These are phyloP conservation scores for Triticum turgidum DNA, from an alignment of 176 grass and related monocot species.

Conservation along the genomic window DNA sequence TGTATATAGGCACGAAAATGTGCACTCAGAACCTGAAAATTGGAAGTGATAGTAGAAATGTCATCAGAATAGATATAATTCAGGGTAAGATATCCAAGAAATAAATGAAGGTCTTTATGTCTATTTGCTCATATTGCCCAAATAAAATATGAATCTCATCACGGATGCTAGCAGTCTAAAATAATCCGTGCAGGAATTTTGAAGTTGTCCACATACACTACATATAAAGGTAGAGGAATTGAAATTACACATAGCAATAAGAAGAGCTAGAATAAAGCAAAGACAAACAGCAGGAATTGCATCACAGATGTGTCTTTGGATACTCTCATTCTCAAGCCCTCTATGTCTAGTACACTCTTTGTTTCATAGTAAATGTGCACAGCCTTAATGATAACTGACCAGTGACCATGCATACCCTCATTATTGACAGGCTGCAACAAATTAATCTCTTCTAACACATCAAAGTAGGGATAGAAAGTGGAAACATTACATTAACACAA, in stretches of 20 bases:
- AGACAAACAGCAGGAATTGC: neutral
- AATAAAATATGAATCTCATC: neutral
- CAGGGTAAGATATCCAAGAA: slow-evolving; percentile 3
- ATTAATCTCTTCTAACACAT: neutral
- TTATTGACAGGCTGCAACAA: neutral
- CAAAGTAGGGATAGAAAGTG: neutral
- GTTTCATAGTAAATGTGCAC: neutral
- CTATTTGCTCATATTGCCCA: slow-evolving; percentile 11
- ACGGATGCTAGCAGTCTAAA: neutral
- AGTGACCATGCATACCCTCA: neutral
- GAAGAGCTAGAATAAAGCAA: neutral
- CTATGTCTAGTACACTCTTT: slow-evolving; percentile 6
- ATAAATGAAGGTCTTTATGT: neutral
- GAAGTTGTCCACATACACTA: neutral
- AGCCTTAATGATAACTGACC: neutral
- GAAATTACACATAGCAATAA: neutral
- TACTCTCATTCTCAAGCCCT: neutral
- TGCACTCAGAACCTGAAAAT: slow-evolving; percentile 83
- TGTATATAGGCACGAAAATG: slow-evolving; percentile 98
- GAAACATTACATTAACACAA: neutral
- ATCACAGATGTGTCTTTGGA: neutral
- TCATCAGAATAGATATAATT: slow-evolving; percentile 14
- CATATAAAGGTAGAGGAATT: slow-evolving; percentile 4
- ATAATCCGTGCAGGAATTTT: neutral
- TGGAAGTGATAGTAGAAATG: neutral